These are phyloP conservation scores for Elsinoe fawcettii DNA, from an alignment of 2,329 filamentous ascomycete genomes.

Conservation along the genomic window DNA sequence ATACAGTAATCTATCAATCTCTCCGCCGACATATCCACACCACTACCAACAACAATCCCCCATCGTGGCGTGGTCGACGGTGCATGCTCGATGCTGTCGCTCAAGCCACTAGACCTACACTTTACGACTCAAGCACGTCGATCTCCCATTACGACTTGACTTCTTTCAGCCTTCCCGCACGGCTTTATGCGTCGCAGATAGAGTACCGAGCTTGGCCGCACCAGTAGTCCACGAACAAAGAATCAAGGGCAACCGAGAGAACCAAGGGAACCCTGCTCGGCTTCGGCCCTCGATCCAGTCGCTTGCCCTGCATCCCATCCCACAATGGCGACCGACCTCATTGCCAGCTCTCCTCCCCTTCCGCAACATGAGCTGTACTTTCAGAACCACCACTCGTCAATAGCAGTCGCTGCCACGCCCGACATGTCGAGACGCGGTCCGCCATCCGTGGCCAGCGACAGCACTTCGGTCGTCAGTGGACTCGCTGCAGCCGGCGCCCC, in stretches of 20 bases:
- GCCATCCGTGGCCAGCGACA: conserved; percentile 14
- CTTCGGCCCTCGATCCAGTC: conserved; percentile 11
- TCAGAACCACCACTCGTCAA: conserved; percentile 13
- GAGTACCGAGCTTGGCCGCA: conserved; percentile 4
- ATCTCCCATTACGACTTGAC: conserved; percentile 3
- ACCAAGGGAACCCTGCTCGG: conserved; percentile 2
- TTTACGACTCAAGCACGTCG: conserved; percentile 10
- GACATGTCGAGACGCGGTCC: conserved; percentile 12
- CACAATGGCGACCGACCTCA: conserved; percentile 15
- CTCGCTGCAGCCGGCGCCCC: neutral
- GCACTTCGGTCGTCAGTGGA: conserved; percentile 5
- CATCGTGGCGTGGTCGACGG: neutral
- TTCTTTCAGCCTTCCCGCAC: neutral
- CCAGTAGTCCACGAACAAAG: neutral
- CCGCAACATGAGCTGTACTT: conserved; percentile 15
- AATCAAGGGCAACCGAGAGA: neutral
- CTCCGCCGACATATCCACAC: neutral
- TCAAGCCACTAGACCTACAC: neutral
- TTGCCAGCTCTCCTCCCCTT: conserved; percentile 13
- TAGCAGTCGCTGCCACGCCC: conserved; percentile 12
- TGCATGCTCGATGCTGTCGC: conserved; percentile 4
- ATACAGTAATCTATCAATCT: neutral
- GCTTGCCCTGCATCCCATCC: neutral
- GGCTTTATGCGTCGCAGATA: conserved; percentile 15
- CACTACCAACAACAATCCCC: neutral